Percentiles rank a stretch among this genome's conserved stretches.
Conservation (phyloP, 1,284 basidiomycete species). For the Cutaneotrichosporon curvatum region DNA sequence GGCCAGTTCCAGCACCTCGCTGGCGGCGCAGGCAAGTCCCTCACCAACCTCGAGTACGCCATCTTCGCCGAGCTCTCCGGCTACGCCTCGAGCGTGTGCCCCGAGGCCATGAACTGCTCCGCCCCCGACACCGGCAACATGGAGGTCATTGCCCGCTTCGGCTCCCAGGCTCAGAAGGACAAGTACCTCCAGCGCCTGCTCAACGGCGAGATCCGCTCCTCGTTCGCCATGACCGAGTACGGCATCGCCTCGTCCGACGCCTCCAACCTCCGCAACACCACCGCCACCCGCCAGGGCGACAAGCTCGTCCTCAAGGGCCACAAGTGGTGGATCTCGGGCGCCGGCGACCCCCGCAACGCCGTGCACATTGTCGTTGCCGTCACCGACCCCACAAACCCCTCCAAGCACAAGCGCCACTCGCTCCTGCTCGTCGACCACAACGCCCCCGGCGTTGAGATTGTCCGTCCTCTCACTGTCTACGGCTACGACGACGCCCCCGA, state of each 20-base stretch:
- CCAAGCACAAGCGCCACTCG: slow-evolving; percentile 73
- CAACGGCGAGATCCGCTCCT: slow-evolving; percentile 85
- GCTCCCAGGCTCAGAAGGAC: slow-evolving; percentile 78
- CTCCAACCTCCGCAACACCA: slow-evolving; percentile 87
- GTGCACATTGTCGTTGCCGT: slow-evolving; percentile 82
- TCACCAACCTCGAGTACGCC: slow-evolving; percentile 89
- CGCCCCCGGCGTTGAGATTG: slow-evolving; percentile 75
- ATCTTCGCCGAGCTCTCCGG: slow-evolving; percentile 95
- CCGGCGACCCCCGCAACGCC: slow-evolving; percentile 83
- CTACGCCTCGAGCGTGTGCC: slow-evolving; percentile 68
- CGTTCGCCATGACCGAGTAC: slow-evolving; percentile 91
- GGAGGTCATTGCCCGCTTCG: slow-evolving; percentile 96
- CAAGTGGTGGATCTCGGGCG: slow-evolving; percentile 99
- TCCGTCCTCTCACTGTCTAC: slow-evolving; percentile 86
- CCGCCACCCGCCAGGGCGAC: slow-evolving; percentile 66
- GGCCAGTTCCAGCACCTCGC: slow-evolving; percentile 71
- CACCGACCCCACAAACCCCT: slow-evolving; percentile 42
- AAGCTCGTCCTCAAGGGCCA: slow-evolving; percentile 92
- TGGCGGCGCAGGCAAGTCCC: slow-evolving; percentile 62
- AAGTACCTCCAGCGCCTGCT: slow-evolving; percentile 83
- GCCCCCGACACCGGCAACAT: slow-evolving; percentile 95
- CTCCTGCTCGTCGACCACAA: slow-evolving; percentile 88
- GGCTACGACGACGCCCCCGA: slow-evolving; percentile 93
- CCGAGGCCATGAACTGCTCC: slow-evolving; percentile 82
- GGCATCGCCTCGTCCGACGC: slow-evolving; percentile 91